A percentile compares a stretch with the other conserved stretches of the same genome.
These are phyloP conservation scores for Beauveria scarabaeidicola DNA, from an alignment of 2,329 filamentous ascomycete species.

Conservation along the genomic window DNA sequence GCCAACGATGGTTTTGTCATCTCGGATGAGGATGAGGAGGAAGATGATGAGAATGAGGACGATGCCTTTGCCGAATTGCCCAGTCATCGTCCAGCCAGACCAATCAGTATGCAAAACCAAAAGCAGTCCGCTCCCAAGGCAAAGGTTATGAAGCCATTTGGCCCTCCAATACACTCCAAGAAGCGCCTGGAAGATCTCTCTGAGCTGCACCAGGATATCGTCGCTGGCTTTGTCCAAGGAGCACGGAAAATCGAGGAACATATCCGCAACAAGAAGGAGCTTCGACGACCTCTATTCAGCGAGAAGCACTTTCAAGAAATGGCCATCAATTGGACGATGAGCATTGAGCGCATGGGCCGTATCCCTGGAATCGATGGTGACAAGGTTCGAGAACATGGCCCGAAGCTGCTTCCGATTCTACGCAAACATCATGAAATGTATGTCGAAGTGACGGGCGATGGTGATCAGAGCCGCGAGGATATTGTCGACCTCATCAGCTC, in stretches of 20 bases:
- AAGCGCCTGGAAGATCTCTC: slow-evolving; percentile 44
- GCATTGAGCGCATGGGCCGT: slow-evolving; percentile 49
- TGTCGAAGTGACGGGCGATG: slow-evolving; percentile 38
- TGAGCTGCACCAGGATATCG: slow-evolving; percentile 52
- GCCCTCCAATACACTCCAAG: slow-evolving; percentile 52
- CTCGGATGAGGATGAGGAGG: slow-evolving; percentile 26
- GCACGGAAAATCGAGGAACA: slow-evolving; percentile 53
- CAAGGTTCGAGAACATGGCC: slow-evolving; percentile 54
- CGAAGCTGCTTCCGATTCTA: slow-evolving; percentile 52
- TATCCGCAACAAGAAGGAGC: slow-evolving; percentile 49
- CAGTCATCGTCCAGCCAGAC: slow-evolving; percentile 28
- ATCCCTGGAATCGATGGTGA: slow-evolving; percentile 56
- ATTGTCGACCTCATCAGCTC: slow-evolving; percentile 50
- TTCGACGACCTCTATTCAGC: slow-evolving; percentile 56
- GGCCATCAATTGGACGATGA: slow-evolving; percentile 60
- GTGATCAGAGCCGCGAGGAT: slow-evolving; percentile 22
- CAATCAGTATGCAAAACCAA: slow-evolving; percentile 17
- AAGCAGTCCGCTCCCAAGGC: not conserved
- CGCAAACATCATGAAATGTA: slow-evolving; percentile 38
- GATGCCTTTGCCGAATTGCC: slow-evolving; percentile 39
- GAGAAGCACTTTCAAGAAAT: slow-evolving; percentile 64
- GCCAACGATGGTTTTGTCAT: slow-evolving; percentile 42
- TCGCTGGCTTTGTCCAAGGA: slow-evolving; percentile 56
- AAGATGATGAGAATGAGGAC: slow-evolving; percentile 30
- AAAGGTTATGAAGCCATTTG: slow-evolving; percentile 27